These are phyloP conservation scores for Chloranthus sessilifolius DNA, from an alignment of 164 flowering plant species.

Conservation along the genomic window DNA sequence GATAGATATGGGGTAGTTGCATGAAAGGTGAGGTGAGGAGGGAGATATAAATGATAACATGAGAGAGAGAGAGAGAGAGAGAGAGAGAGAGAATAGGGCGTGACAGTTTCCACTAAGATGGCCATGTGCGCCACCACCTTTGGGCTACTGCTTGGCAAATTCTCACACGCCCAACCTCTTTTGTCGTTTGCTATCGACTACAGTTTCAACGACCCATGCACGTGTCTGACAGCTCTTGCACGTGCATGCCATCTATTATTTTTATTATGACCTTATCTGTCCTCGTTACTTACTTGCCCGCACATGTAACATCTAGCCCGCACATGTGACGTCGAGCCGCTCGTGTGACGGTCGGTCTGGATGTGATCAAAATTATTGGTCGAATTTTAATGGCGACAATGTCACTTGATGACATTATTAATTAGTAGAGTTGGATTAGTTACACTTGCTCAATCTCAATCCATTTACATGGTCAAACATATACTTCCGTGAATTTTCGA, in stretches of 20 bases:
- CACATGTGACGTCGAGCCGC: too few relatives aligned
- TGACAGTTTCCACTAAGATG: too few relatives aligned
- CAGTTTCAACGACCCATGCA: slow-evolving; percentile 24
- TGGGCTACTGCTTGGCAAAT: neutral
- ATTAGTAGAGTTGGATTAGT: too few relatives aligned
- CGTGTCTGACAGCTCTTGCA: slow-evolving; percentile 47
- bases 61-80: neutral
- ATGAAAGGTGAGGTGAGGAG: neutral
- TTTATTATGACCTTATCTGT: slow-evolving; percentile 8
- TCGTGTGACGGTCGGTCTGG: too few relatives aligned
- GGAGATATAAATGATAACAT: slow-evolving; percentile 6
- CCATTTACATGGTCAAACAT: too few relatives aligned
- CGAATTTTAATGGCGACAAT: too few relatives aligned
- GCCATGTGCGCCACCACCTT: slow-evolving; percentile 49
- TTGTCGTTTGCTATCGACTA: slow-evolving; percentile 21
- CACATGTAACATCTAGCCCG: too few relatives aligned
- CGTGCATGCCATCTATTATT: slow-evolving; percentile 23
- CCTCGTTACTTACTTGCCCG: too few relatives aligned
- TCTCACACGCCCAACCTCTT: slow-evolving; percentile 15
- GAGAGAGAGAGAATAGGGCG: slow-evolving; percentile 2
- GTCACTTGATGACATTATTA: too few relatives aligned
- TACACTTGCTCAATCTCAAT: too few relatives aligned
- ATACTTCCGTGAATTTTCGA: too few relatives aligned
- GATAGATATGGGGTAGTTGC: neutral
- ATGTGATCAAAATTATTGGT: too few relatives aligned